Evolutionary conservation across 2,329 filamentous ascomycete species (phyloP), one percentile per base, ranked within the genome.

Genomic region (Colletotrichum sp.): DNA sequence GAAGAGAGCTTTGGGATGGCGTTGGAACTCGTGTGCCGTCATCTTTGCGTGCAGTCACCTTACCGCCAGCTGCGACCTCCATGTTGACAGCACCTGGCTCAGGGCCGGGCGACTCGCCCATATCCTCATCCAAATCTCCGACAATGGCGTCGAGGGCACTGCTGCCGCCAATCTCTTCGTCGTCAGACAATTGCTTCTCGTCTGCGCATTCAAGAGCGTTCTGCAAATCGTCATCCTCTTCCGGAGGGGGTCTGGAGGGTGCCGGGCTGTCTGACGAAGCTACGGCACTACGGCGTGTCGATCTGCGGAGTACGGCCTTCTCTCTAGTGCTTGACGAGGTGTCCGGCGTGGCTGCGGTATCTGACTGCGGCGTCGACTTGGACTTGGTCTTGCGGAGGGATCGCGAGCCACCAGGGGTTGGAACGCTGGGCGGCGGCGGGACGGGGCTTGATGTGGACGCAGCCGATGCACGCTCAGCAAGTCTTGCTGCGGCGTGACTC

Each of bases 41-140:
- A 79, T 98, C 96, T 81, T 97, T 96, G 67, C 94, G 94, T 52
- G 96, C 96, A 2, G 95, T 98, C 16, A 98, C 94, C 81, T 95
- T 97, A 16, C 96, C 96, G 24, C 93, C 94, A 21, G 94, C 92
- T 52, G 93, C 96, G 56, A 98, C 92, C 83, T 98, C 96, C 82
- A 99, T 91, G 80, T 95, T 98, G 36, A 98, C 95, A 7, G 97
- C 96, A 5, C 94, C 94, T 4, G 96, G 94, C 79, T 97, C 95
- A 8, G 94, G 90, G n/a, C 90, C 88, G n/a, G 87, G 86, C 3
- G 91, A 90, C 71, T 94, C 93, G 66, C 95, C 92, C 83, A 96
- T 93, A 36, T 96, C 95, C 76, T 96, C 94, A 71, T 98, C 95
- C 2, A 98, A 87, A 78, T 97, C 95, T 74, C 96, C 95, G n/a